Conservation (phyloP, 495 filamentous ascomycete species). For the Hypoxylon fuscum region DNA sequence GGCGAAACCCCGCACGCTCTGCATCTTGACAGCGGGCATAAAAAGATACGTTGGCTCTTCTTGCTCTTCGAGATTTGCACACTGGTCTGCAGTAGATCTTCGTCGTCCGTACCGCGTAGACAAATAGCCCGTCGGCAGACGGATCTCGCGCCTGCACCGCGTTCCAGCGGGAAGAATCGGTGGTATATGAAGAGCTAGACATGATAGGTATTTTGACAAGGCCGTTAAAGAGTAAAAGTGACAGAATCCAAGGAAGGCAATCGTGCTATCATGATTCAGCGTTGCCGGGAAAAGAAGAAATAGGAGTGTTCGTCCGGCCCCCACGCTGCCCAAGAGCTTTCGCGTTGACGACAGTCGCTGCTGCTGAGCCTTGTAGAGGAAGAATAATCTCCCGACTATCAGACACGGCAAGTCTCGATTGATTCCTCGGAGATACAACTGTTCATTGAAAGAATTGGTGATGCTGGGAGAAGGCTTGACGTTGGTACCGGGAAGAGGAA, state of each 20-base stretch:
- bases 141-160: slow-evolving; percentile 64
- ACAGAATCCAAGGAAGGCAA: background rate
- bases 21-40: slow-evolving; percentile 65
- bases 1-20: slow-evolving; percentile 63
- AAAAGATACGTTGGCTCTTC: slow-evolving; percentile 69
- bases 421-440: background rate
- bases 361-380: background rate
- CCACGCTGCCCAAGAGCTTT: too few species aligned
- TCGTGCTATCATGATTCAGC: background rate
- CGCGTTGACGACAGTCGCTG: background rate
- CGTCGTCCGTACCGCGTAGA: slow-evolving; percentile 71
- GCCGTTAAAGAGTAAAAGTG: background rate
- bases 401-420: too few species aligned
- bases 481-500: background rate
- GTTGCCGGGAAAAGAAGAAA: background rate
- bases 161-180: slow-evolving; percentile 56
- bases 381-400: background rate
- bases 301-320: background rate
- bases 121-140: slow-evolving; percentile 59
- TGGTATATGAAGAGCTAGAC: slow-evolving; percentile 13
- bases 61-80: slow-evolving; percentile 67
- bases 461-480: background rate
- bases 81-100: slow-evolving; percentile 71
- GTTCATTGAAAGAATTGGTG: background rate
- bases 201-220: background rate